Evolutionary conservation across 2,329 filamentous ascomycete species (phyloP).

Genomic region (Alternaria tenuissima): DNA sequence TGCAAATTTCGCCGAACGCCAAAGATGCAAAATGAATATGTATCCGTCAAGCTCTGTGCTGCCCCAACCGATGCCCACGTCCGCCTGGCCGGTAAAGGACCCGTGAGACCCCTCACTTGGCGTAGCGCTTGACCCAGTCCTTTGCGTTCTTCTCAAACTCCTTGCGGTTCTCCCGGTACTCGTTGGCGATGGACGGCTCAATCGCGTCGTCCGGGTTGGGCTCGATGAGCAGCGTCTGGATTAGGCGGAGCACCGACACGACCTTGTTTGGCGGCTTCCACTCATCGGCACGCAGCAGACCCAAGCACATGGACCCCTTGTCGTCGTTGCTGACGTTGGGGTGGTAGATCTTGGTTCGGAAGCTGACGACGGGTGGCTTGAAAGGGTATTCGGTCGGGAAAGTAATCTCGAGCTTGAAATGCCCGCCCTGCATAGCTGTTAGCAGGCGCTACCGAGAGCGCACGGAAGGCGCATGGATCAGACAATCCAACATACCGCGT

Average conservation of each 20-base stretch:
- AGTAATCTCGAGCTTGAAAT: slow-evolving; percentile 74
- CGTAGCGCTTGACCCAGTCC: slow-evolving; percentile 78
- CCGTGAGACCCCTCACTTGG: slow-evolving; percentile 52
- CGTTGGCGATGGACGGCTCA: slow-evolving; percentile 84
- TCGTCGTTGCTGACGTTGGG: slow-evolving; percentile 91
- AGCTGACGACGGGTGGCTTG: slow-evolving; percentile 81
- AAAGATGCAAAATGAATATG: slow-evolving; percentile 31
- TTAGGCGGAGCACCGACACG: slow-evolving; percentile 76
- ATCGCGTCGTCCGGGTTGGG: slow-evolving; percentile 91
- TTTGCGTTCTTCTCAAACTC: slow-evolving; percentile 78
- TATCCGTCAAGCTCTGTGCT: slow-evolving; percentile 16
- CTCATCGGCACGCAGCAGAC: slow-evolving; percentile 81
- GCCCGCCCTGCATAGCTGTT: slow-evolving; percentile 64
- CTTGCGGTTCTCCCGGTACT: slow-evolving; percentile 73
- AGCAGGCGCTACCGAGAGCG: slow-evolving; percentile 10
- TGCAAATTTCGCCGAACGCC: slow-evolving; percentile 45
- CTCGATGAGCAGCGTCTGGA: slow-evolving; percentile 76
- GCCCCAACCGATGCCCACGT: slow-evolving; percentile 1
- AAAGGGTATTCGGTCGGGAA: slow-evolving; percentile 88
- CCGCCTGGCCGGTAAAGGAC: slow-evolving; percentile 10
- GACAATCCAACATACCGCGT: slow-evolving; percentile 61
- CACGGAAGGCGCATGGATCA: slow-evolving; percentile 1
- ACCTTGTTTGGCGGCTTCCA: slow-evolving; percentile 92
- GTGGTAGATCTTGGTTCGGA: slow-evolving; percentile 92
- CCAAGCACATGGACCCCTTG: slow-evolving; percentile 84